Evolutionary conservation across 805 yeast genomes (phyloP).

Genomic region (Jamesozyma piceae): DNA sequence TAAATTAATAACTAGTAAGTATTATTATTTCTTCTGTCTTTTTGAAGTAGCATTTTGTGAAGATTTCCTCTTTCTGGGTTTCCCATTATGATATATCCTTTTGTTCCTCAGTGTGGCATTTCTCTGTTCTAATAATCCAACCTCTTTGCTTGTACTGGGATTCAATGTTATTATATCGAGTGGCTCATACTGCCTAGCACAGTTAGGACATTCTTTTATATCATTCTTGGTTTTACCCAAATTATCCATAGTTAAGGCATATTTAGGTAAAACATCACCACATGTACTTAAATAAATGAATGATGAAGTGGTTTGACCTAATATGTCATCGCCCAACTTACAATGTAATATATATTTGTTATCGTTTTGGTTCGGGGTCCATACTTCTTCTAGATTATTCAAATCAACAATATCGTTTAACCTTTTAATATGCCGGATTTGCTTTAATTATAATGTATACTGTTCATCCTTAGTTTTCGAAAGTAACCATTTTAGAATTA

Average conservation of each 20-base stretch:
- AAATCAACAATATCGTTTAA: slow-evolving; percentile 39
- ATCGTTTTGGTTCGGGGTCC: background rate
- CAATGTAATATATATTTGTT: slow-evolving; percentile 7
- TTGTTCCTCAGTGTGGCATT: slow-evolving; percentile 12
- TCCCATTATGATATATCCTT: slow-evolving; percentile 32
- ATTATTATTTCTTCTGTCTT: background rate
- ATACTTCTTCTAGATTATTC: slow-evolving; percentile 22
- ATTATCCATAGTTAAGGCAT: slow-evolving; percentile 25
- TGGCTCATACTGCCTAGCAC: slow-evolving; percentile 23
- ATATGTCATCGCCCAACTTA: slow-evolving; percentile 21
- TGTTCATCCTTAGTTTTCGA: slow-evolving; percentile 17
- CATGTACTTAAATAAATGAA: slow-evolving; percentile 41
- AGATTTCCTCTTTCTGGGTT: slow-evolving; percentile 16
- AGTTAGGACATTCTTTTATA: slow-evolving; percentile 34
- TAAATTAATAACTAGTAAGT: no score
- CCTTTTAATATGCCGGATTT: slow-evolving; percentile 30
- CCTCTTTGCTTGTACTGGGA: slow-evolving; percentile 20
- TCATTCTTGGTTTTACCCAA: slow-evolving; percentile 7
- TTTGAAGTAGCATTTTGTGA: background rate
- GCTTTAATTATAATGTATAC: slow-evolving; percentile 18
- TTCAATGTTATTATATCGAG: slow-evolving; percentile 35
- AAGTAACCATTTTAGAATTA: slow-evolving; percentile 49
- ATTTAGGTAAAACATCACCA: slow-evolving; percentile 35
- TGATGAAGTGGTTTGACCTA: slow-evolving; percentile 31
- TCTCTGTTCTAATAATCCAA: slow-evolving; percentile 17